Conservation (phyloP, 2,329 filamentous ascomycete species). For the Ilyonectria mors-panacis region DNA sequence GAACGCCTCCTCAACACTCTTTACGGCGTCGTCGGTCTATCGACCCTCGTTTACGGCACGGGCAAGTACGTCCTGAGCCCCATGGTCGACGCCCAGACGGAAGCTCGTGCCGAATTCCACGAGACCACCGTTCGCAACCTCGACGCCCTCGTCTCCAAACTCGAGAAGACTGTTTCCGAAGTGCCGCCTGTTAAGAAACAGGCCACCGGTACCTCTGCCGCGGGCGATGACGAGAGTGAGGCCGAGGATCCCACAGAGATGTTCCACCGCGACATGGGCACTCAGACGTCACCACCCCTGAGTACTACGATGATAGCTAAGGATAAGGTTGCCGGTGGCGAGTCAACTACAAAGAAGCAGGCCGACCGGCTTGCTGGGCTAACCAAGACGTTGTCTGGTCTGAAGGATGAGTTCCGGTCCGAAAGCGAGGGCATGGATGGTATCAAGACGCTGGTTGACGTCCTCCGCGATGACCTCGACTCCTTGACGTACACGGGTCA, state of each 20-base stretch:
- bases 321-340: conserved; percentile 23
- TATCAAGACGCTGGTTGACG: conserved; percentile 67
- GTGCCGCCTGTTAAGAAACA: conserved; percentile 61
- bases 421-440: conserved; percentile 66
- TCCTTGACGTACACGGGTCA: conserved; percentile 65
- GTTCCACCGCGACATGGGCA: conserved; percentile 85
- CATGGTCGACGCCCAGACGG: conserved; percentile 68
- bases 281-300: conserved; percentile 75
- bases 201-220: conserved; percentile 27
- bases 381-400: conserved; percentile 57
- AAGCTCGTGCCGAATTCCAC: conserved; percentile 68
- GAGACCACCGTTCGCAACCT: conserved; percentile 63
- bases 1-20: conserved; percentile 71
- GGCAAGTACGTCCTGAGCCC: conserved; percentile 78
- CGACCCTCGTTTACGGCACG: conserved; percentile 78
- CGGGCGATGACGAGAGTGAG: conserved; percentile 59
- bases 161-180: conserved; percentile 72
- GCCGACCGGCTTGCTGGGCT: conserved; percentile 60
- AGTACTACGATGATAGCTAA: conserved; percentile 27
- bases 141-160: conserved; percentile 62
- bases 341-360: conserved; percentile 57
- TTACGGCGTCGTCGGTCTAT: conserved; percentile 70
- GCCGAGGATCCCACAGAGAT: conserved; percentile 80
- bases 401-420: conserved; percentile 60
- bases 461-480: conserved; percentile 77